Percentiles rank a stretch among this genome's conserved stretches.
Conservation (phyloP, 805 yeast species). For the Saturnispora galanensis region DNA sequence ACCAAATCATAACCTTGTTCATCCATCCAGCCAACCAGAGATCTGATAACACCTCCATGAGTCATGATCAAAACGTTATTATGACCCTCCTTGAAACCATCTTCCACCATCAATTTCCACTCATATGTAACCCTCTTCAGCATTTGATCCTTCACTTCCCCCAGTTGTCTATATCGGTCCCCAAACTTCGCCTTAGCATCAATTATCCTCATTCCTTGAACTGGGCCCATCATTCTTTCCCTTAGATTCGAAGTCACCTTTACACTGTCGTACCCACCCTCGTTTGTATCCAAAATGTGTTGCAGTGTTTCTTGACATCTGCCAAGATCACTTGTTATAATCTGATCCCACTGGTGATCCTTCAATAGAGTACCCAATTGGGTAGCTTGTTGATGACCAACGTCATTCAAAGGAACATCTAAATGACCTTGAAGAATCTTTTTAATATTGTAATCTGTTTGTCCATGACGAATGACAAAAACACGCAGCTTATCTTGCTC, state of each 20-base stretch:
- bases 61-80: conserved; percentile 54
- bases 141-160: conserved; percentile 46
- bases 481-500: conserved; percentile 23
- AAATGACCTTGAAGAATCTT: conserved; percentile 74
- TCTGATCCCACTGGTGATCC: conserved; percentile 33
- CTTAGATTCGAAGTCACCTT: conserved; percentile 33
- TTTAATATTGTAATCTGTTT: conserved; percentile 60
- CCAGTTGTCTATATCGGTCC: conserved; percentile 48
- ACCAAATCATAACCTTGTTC: conserved; percentile 30
- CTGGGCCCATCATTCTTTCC: conserved; percentile 71
- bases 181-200: conserved; percentile 60
- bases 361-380: conserved; percentile 39
- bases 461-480: conserved; percentile 75
- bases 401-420: conserved; percentile 52
- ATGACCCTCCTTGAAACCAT: conserved; percentile 17
- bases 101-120: conserved; percentile 26
- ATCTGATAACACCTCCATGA: conserved; percentile 76
- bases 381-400: conserved; percentile 53
- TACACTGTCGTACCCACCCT: conserved; percentile 13
- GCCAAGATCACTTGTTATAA: conserved; percentile 42
- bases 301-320: conserved; percentile 55
- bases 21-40: conserved; percentile 41
- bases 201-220: conserved; percentile 60
- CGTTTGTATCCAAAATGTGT: conserved; percentile 26
- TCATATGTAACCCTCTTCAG: conserved; percentile 38